A percentile compares a stretch with the other conserved stretches of the same genome.
Evolutionary conservation across 371 early-diverging fungal species (phyloP).

Genomic region (Lichtheimia ramosa): DNA sequence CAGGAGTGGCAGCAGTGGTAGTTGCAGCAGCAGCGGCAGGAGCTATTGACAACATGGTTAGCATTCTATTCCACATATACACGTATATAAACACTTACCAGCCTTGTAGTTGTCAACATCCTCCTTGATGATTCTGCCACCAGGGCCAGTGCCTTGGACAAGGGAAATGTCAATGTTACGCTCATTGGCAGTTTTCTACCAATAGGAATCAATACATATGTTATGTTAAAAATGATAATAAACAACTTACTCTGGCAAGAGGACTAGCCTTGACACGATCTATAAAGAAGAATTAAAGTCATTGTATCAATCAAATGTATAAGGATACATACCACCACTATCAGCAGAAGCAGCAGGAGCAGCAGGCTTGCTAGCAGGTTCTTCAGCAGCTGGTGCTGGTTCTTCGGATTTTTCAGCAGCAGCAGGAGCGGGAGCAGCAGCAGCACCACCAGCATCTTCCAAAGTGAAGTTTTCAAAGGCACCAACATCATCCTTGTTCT

Average conservation of each 20-base stretch:
- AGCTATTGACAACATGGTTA: not conserved
- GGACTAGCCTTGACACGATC: slow-evolving; percentile 89
- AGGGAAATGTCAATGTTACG: slow-evolving; percentile 75
- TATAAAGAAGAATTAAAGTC: slow-evolving; percentile 9
- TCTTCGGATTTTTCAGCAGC: slow-evolving; percentile 23
- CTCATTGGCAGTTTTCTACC: slow-evolving; percentile 82
- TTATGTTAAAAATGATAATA: not conserved
- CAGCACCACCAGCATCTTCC: slow-evolving; percentile 49
- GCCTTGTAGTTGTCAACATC: slow-evolving; percentile 82
- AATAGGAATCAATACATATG: not conserved
- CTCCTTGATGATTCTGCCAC: slow-evolving; percentile 88
- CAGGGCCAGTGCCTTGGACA: slow-evolving; percentile 89
- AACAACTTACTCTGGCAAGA: slow-evolving; percentile 61
- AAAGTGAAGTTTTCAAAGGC: slow-evolving; percentile 81
- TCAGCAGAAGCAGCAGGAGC: slow-evolving; percentile 37
- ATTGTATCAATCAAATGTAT: not conserved
- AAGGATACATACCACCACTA: slow-evolving; percentile 24
- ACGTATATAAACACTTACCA: not conserved
- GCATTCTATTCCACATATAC: not conserved
- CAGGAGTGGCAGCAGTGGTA: slow-evolving; percentile 27
- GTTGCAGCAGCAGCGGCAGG: not conserved
- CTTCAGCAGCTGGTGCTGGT: slow-evolving; percentile 15
- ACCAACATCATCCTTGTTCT: slow-evolving; percentile 84
- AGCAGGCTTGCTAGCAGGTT: slow-evolving; percentile 26
- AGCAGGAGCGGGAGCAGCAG: slow-evolving; percentile 44